Conservation (phyloP, 2,329 filamentous ascomycete species). For the Elsinoe fawcettii region DNA sequence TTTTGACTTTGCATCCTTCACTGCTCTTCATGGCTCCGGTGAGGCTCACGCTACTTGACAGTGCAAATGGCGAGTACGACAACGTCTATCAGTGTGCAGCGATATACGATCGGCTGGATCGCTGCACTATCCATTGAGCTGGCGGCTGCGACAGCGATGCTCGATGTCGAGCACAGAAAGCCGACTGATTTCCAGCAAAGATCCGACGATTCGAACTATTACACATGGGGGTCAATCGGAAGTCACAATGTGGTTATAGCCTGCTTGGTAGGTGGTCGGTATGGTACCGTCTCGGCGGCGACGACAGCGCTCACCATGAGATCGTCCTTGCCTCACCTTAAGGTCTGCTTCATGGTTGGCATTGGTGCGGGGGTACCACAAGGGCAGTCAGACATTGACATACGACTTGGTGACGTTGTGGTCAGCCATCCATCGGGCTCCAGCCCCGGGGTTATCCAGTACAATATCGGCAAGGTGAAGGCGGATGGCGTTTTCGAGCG, state of each 20-base stretch:
- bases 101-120: slow-evolving; percentile 21
- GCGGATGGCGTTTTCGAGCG: neutral
- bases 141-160: slow-evolving; percentile 17
- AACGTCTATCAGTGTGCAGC: neutral
- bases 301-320: neutral
- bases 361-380: slow-evolving; percentile 21
- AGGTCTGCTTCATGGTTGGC: slow-evolving; percentile 20
- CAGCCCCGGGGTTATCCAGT: slow-evolving; percentile 23
- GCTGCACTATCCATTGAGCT: slow-evolving; percentile 20
- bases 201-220: slow-evolving; percentile 16
- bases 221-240: slow-evolving; percentile 17
- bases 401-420: slow-evolving; percentile 25
- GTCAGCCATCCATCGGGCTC: slow-evolving; percentile 20
- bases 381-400: slow-evolving; percentile 11
- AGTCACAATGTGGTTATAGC: slow-evolving; percentile 20
- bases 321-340: neutral
- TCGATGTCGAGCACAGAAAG: slow-evolving; percentile 17
- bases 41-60: too few relatives aligned
- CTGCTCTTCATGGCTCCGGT: too few relatives aligned
- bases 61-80: too few relatives aligned
- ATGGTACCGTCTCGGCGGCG: slow-evolving; percentile 18
- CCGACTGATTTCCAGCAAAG: neutral
- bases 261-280: slow-evolving; percentile 17
- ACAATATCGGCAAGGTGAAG: slow-evolving; percentile 21
- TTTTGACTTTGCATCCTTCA: neutral